Evolutionary conservation across 345 rosid species (phyloP), one percentile per base, ranked within the genome.

Genomic region (Rhodamnia argentea): DNA sequence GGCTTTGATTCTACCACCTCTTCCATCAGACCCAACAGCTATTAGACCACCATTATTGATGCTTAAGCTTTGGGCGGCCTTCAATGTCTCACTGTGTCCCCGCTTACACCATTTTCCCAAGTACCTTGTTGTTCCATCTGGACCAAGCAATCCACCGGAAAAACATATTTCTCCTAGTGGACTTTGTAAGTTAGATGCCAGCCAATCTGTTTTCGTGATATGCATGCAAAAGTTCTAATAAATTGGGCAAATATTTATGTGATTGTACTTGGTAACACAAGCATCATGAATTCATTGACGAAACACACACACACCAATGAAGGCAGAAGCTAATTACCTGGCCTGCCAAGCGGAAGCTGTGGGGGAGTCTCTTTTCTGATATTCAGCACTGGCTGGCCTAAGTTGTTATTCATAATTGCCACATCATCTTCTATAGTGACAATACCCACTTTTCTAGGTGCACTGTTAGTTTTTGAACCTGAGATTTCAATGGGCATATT

Each of bases 61-160:
- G 58, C 86, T 89, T 55, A 87, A 81, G 59, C 92, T 88, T 55
- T 86, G 88, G 51, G 85, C 23, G 60, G 87, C 27, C 82, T 26
- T 83, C 53, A 88, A 78, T 64, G 89, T 86, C 55, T 87, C 92
- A 74, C 86, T 88, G 56, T 94, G 93, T 83, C 91, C 90, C 59
- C 95, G 94, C 90, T 93, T 97, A 90, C 95, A 96, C 99, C 99
- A 97, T 88, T 95, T 96, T 64, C 98, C 94, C 88, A 94, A 86
- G 87, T 92, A 92, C 87, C 93, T 86, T 52, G 89, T 94, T 57
- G 93, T 88, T 86, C 96, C 98, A 88, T 93, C 98, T 32, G 95
- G 96, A 70, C 94, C 95, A 59, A 93, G 92, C 90, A 95, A 87
- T 87, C 97, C 96, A 83, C 93, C 87, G 54, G 98, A 92, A 86